Conservation (phyloP, 192 early-diverging fungal species). For the Rhizophagus prolifer region DNA sequence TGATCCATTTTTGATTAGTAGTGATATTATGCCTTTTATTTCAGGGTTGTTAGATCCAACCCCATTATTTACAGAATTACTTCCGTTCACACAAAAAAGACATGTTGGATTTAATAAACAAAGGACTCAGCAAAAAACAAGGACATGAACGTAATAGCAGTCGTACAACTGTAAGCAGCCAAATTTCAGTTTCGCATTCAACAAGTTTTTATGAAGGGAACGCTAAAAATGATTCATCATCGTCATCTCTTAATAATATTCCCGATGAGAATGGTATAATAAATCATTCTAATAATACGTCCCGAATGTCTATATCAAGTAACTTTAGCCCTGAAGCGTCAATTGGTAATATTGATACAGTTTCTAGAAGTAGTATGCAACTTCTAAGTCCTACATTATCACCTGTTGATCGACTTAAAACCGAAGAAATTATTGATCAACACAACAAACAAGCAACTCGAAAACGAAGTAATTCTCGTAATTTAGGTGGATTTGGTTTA, state of each 20-base stretch:
- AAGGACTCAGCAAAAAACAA: neutral
- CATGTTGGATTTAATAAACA: constrained; percentile 1
- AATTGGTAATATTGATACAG: neutral
- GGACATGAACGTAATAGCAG: neutral
- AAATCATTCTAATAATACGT: neutral
- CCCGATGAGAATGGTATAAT: neutral
- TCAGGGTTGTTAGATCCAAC: constrained; percentile 31
- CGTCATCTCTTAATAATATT: neutral
- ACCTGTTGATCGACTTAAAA: constrained; percentile 8
- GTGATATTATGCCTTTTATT: constrained; percentile 43
- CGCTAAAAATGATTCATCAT: neutral
- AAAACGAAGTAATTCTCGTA: constrained; percentile 43
- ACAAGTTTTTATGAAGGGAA: neutral
- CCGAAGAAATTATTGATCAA: constrained; percentile 16
- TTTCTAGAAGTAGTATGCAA: neutral
- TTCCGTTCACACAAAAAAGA: constrained; percentile 31
- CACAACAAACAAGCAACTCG: constrained; percentile 15
- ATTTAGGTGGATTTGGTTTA: constrained; percentile 42
- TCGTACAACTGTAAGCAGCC: neutral
- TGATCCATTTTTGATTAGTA: constrained; percentile 39
- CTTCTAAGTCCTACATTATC: constrained; percentile 2
- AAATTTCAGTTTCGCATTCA: neutral
- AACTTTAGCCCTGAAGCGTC: neutral
- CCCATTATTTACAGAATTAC: constrained; percentile 29
- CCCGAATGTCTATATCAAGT: neutral